Evolutionary conservation across 176 grass and related monocot genomes (phyloP).

Genomic region (Thalia dealbata): DNA sequence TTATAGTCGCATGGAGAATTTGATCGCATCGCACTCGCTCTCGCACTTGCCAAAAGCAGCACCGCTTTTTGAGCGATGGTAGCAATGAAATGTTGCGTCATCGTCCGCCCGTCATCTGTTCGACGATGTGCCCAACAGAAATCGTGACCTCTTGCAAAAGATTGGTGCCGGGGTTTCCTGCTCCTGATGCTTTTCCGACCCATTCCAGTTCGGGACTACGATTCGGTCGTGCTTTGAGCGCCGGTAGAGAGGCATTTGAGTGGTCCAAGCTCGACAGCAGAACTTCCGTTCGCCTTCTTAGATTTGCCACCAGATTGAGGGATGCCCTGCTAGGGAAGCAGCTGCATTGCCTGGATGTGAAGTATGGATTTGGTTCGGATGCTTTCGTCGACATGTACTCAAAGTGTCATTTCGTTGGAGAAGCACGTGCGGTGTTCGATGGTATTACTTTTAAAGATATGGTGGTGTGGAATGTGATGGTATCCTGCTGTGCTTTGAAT

Average conservation of each 20-base stretch:
- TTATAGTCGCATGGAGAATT: too few species aligned
- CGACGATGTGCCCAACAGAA: neutral
- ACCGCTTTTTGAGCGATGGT: too few species aligned
- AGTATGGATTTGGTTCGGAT: constrained; percentile 30
- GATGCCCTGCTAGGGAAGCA: neutral
- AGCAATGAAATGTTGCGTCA: too few species aligned
- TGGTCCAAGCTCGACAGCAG: neutral
- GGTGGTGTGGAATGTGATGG: constrained; percentile 36
- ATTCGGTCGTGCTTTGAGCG: neutral
- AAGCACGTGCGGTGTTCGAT: constrained; percentile 43
- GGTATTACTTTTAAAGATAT: constrained; percentile 26
- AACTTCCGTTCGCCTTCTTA: neutral
- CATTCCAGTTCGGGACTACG: neutral
- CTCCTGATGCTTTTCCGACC: neutral
- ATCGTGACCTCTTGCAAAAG: neutral
- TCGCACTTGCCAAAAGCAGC: too few species aligned
- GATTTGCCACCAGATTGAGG: constrained; percentile 1
- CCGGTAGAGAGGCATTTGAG: neutral
- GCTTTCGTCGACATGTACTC: constrained; percentile 25
- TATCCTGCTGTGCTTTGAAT: constrained; percentile 50
- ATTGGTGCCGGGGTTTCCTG: neutral
- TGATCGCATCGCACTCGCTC: too few species aligned
- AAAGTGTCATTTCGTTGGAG: constrained; percentile 8
- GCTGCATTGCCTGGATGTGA: constrained; percentile 26
- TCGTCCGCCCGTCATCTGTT: neutral